phyloP scores from a whole-genome alignment of 495 filamentous ascomycete species.

The Clohesyomyces aquaticus region DNA sequence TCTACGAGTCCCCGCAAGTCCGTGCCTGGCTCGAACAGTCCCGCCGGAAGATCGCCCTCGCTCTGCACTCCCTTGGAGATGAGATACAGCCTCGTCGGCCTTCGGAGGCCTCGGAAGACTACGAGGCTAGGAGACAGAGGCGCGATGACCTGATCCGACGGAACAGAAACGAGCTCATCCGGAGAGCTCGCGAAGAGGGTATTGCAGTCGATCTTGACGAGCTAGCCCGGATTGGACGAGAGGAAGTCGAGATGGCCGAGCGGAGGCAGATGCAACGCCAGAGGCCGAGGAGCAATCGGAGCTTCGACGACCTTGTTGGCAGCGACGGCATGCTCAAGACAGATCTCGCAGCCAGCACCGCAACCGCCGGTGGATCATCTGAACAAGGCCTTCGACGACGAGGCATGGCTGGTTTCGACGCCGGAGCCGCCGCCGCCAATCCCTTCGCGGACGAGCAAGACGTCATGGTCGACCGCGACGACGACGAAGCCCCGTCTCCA shows the following conservation, averaged over 20 bases:
- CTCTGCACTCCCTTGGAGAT: constrained; percentile 76
- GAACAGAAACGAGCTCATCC: constrained; percentile 52
- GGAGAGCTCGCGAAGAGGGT: constrained; percentile 47
- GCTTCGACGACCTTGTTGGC: constrained; percentile 62
- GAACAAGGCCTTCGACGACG: constrained; percentile 44
- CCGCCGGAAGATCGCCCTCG: constrained; percentile 76
- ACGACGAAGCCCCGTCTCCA: constrained; percentile 25
- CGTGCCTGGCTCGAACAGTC: constrained; percentile 74
- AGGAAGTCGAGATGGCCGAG: constrained; percentile 34
- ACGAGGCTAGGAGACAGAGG: constrained; percentile 68
- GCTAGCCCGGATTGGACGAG: constrained; percentile 34
- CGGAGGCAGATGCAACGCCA: constrained; percentile 1
- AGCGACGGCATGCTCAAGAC: constrained; percentile 53
- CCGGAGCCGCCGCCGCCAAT: constrained; percentile 58
- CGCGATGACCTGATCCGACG: constrained; percentile 76
- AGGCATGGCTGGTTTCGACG: constrained; percentile 55
- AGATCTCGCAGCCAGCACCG: constrained; percentile 44
- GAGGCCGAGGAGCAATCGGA: constrained; percentile 37
- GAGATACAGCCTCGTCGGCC: constrained; percentile 62
- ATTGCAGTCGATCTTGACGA: constrained; percentile 52
- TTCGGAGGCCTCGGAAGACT: constrained; percentile 56
- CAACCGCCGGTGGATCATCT: constrained; percentile 53
- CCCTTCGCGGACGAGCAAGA: constrained; percentile 61
- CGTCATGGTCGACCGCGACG: constrained; percentile 31
- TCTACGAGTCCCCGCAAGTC: constrained; percentile 83